Base-by-base conservation (phyloP, 2,329 filamentous ascomycete species). In the Xylaria sp. region DNA sequence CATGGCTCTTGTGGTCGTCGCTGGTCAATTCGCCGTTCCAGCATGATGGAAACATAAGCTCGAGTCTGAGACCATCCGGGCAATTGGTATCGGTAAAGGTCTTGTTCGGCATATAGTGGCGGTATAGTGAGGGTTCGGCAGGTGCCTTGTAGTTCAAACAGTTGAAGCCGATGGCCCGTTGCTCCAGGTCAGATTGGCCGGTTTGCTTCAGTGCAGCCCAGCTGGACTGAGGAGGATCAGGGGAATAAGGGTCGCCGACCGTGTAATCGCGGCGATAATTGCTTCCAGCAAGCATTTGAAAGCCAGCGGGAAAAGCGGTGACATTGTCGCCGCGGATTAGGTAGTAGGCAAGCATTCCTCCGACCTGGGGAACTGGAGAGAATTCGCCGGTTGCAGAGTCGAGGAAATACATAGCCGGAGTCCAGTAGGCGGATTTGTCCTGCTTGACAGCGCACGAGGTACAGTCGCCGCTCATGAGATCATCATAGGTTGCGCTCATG, bases 261-360 rank as follows among this genome's bases (percentile, higher is more conserved):
- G 88, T 88, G 81, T 92, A 97, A 76, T 89, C 89, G 70, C 92
- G 90, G 73, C 89, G 88, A 20, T 81, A 81, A 65, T 86, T 90
- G 80, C 91, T 87, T 44, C 94, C 94, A 56, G 94, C 90, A 74
- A 98, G 83, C 92, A 97, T 97, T 70, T 89, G 86, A 83, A 97
- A 97, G 56, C 88, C 87, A 13, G 86, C 78, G 1, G 93, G 94
- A 83, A 97, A 97, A 0, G 92, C 90, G 32, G 85, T 87, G 67
- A 97, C 86, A 51, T 86, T 83, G n/a, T 86, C 80, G 59, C 84
- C 82, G 70, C 80, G 90, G 12, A 94, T 88, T 57, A 97, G 89
- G 81, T 98, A 98, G 86, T 98, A 98, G 89, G 91, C 92, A 78
- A 97, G 89, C 88, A 97, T 93, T 72, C 94, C 93, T 70, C 94